These are phyloP conservation scores for Penicillium palitans DNA, from an alignment of 2,329 filamentous ascomycete species.

Conservation along the genomic window DNA sequence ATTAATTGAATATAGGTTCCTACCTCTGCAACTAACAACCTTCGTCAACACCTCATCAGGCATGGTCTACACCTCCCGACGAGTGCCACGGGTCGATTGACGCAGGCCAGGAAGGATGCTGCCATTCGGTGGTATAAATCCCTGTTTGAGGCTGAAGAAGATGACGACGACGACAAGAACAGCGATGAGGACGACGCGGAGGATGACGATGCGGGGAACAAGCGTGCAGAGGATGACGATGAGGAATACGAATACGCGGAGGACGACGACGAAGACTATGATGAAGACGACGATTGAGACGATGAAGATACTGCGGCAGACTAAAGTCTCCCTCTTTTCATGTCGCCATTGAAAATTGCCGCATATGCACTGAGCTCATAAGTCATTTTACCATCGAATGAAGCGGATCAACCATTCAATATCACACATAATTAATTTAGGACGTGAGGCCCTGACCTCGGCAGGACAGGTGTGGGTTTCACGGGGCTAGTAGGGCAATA, in stretches of 20 bases:
- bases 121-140: neutral
- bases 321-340: neutral
- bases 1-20: neutral
- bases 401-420: neutral
- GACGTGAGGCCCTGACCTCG: no score
- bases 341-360: neutral
- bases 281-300: neutral
- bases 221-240: neutral
- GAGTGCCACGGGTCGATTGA: neutral
- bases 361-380: no score
- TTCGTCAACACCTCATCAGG: neutral
- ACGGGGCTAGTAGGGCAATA: no score
- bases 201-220: rapidly evolving
- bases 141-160: neutral
- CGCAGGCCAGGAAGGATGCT: neutral
- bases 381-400: neutral
- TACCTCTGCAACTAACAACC: neutral
- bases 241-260: neutral
- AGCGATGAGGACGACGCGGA: neutral
- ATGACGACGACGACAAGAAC: neutral
- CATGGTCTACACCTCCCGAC: neutral
- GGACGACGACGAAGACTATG: neutral
- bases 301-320: neutral
- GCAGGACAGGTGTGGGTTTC: no score
- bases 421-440: neutral